phyloP scores from a whole-genome alignment of 257 asterid genomes.

The Lycium barbarum region DNA sequence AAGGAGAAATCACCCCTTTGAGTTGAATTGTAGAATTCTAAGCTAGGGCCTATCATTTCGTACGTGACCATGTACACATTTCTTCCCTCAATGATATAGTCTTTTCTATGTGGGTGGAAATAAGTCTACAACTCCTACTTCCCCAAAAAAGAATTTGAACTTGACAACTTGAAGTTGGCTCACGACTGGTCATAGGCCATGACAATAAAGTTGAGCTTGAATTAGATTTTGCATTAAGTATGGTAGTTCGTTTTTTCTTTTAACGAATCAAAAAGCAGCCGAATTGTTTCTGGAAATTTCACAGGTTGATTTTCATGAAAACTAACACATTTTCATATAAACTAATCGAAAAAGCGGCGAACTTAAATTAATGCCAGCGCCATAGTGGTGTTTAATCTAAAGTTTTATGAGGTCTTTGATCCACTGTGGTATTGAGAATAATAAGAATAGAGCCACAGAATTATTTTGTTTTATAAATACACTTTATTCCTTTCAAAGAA shows the following conservation, averaged over 20 bases:
- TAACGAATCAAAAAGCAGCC: too few species aligned
- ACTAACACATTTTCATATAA: not conserved
- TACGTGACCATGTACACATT: not conserved
- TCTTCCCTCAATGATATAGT: not conserved
- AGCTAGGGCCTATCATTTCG: not conserved
- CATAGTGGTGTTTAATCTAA: not conserved
- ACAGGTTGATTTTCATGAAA: not conserved
- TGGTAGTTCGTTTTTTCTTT: too few species aligned
- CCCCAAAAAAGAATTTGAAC: not conserved
- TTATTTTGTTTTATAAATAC: not conserved
- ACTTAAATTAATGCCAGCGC: not conserved
- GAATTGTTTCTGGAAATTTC: not conserved
- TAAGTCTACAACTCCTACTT: not conserved
- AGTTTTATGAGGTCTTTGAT: not conserved
- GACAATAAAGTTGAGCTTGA: too few species aligned
- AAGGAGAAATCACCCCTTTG: not conserved
- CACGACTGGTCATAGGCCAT: too few species aligned
- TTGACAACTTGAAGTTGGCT: not conserved
- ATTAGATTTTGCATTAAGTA: too few species aligned
- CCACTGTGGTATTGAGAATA: not conserved
- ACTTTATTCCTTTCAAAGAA: not conserved
- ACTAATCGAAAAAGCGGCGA: too few species aligned
- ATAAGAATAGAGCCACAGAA: not conserved
- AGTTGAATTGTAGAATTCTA: not conserved
- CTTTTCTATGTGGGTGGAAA: not conserved